A percentile compares a stretch with the other conserved stretches of the same genome.
phyloP scores from a whole-genome alignment of 1,284 basidiomycete species.

The Moniliophthora roreri region DNA sequence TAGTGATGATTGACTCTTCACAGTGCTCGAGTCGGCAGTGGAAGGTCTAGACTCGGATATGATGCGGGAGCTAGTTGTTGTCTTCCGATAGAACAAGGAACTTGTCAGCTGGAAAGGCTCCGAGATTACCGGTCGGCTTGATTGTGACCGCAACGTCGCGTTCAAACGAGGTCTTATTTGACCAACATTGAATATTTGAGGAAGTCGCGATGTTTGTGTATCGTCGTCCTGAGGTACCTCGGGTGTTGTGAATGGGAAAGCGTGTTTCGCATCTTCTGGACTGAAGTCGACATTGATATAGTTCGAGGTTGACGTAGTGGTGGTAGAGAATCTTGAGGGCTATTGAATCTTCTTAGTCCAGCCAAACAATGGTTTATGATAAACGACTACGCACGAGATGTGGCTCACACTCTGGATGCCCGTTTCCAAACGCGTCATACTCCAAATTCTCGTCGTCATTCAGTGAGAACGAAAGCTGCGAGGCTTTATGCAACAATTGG shows the following conservation, averaged over 20 bases:
- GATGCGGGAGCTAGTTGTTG: not conserved
- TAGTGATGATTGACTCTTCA: not conserved
- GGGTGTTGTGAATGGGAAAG: not conserved
- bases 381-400: slow-evolving; percentile 13
- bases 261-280: not conserved
- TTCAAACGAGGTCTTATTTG: slow-evolving; percentile 5
- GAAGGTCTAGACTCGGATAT: not conserved
- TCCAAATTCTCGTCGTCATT: not conserved
- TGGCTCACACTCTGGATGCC: slow-evolving; percentile 18
- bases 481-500: slow-evolving; percentile 7
- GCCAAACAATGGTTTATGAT: not conserved
- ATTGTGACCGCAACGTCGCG: not conserved
- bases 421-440: slow-evolving; percentile 4
- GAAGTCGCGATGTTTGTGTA: slow-evolving; percentile 12
- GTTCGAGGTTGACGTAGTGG: slow-evolving; percentile 50
- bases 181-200: slow-evolving; percentile 14
- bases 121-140: slow-evolving; percentile 10
- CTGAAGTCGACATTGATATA: slow-evolving; percentile 35
- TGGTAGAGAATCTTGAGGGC: slow-evolving; percentile 51
- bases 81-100: not conserved
- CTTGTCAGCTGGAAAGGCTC: slow-evolving; percentile 15
- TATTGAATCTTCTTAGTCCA: slow-evolving; percentile 17
- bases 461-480: not conserved
- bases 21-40: not conserved
- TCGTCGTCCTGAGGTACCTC: slow-evolving; percentile 9